Percentiles rank a stretch among this genome's conserved stretches.
phyloP scores from a whole-genome alignment of 2,329 filamentous ascomycete species.

The Venturia oleaginea region DNA sequence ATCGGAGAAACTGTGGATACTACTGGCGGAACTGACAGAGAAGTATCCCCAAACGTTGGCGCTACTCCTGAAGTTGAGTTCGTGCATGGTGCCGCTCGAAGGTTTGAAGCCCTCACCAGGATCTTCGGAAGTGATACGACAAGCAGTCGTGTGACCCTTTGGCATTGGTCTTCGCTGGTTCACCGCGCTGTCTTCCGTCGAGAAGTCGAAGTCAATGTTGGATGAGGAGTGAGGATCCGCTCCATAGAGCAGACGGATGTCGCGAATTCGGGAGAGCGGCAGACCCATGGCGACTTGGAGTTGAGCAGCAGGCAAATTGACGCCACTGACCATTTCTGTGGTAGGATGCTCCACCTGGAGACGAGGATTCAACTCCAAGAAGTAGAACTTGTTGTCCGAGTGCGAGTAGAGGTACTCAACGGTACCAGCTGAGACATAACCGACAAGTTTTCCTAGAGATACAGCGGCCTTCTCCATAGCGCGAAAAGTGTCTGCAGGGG shows the following conservation, averaged over 20 bases:
- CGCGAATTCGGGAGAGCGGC: slow-evolving; percentile 85
- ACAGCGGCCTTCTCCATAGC: slow-evolving; percentile 96
- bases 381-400: slow-evolving; percentile 97
- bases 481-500: slow-evolving; percentile 79
- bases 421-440: slow-evolving; percentile 96
- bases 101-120: slow-evolving; percentile 99
- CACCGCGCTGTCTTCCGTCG: slow-evolving; percentile 70
- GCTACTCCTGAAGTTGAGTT: slow-evolving; percentile 96
- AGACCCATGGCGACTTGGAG: slow-evolving; percentile 99
- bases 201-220: slow-evolving; percentile 95
- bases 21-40: slow-evolving; percentile 91
- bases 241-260: slow-evolving; percentile 93
- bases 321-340: slow-evolving; percentile 97
- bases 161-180: slow-evolving; percentile 83
- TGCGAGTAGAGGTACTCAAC: slow-evolving; percentile 99
- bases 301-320: slow-evolving; percentile 93
- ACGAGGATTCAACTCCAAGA: slow-evolving; percentile 96
- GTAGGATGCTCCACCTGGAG: slow-evolving; percentile 99
- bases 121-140: slow-evolving; percentile 98
- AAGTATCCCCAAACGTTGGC: slow-evolving; percentile 99
- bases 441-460: slow-evolving; percentile 83
- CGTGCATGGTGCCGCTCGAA: slow-evolving; percentile 97
- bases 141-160: slow-evolving; percentile 95
- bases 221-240: slow-evolving; percentile 80
- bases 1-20: slow-evolving; percentile 98